Evolutionary conservation across 2,329 filamentous ascomycete species (phyloP).

Genomic region (Nemania sp.): DNA sequence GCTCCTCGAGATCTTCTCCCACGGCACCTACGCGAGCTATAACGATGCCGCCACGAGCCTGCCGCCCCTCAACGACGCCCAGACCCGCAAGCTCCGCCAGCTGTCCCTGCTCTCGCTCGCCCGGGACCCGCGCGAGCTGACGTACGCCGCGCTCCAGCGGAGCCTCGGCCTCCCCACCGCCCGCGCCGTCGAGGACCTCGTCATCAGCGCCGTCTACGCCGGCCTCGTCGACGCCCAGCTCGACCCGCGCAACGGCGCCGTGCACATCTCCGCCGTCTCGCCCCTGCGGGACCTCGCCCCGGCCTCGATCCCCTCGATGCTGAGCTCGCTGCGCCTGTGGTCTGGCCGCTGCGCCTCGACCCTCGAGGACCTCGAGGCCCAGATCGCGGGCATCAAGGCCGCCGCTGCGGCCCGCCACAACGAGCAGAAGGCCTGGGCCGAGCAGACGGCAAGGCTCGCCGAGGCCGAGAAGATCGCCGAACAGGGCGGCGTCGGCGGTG

Average conservation of each 20-base stretch:
- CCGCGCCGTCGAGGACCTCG: conserved; percentile 79
- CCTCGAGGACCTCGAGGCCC: conserved; percentile 73
- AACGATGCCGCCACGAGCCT: conserved; percentile 52
- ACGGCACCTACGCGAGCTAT: conserved; percentile 87
- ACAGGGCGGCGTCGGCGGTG: conserved; percentile 12
- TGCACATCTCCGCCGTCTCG: conserved; percentile 79
- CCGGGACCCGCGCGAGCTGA: conserved; percentile 67
- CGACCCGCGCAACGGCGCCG: conserved; percentile 73
- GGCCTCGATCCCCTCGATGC: conserved; percentile 69
- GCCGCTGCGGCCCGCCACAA: conserved; percentile 59
- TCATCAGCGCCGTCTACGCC: conserved; percentile 86
- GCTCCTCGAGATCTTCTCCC: conserved; percentile 86
- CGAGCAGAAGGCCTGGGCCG: conserved; percentile 53
- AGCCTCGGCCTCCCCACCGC: conserved; percentile 69
- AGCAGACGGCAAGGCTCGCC: conserved; percentile 54
- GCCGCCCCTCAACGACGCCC: conserved; percentile 71
- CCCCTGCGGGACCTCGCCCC: conserved; percentile 86
- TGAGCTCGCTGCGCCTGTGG: conserved; percentile 73
- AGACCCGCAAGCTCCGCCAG: conserved; percentile 85
- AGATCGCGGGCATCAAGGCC: conserved; percentile 69
- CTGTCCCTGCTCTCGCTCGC: conserved; percentile 86
- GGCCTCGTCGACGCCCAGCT: conserved; percentile 82
- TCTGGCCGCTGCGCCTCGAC: conserved; percentile 75
- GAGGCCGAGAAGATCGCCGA: conserved; percentile 46
- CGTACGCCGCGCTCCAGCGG: conserved; percentile 70